A percentile compares a stretch with the other conserved stretches of the same genome.
Evolutionary conservation across 1,284 basidiomycete species (phyloP).

Genomic region (Boletellus deceptivus): DNA sequence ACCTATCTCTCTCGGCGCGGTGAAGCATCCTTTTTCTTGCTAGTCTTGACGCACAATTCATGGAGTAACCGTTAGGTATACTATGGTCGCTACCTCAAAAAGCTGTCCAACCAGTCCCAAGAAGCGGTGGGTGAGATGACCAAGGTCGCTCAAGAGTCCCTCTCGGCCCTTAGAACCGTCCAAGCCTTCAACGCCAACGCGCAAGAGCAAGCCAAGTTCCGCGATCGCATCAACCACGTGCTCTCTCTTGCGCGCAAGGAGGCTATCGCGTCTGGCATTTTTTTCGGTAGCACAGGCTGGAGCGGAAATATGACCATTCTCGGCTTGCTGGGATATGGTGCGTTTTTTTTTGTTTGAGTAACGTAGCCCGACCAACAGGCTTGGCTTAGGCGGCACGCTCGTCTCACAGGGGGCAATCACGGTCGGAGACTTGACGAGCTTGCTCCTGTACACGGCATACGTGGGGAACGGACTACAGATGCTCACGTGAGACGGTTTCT

Average conservation of each 20-base stretch:
- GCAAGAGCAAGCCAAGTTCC: slow-evolving; percentile 73
- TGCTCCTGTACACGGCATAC: slow-evolving; percentile 92
- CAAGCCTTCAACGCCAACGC: slow-evolving; percentile 84
- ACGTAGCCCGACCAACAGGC: neutral
- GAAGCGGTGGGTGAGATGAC: slow-evolving; percentile 95
- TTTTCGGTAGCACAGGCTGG: slow-evolving; percentile 92
- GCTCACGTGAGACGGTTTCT: slow-evolving; percentile 59
- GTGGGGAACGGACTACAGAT: slow-evolving; percentile 80
- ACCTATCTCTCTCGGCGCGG: slow-evolving; percentile 92
- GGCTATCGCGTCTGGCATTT: slow-evolving; percentile 87
- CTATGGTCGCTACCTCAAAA: slow-evolving; percentile 93
- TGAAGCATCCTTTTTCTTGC: slow-evolving; percentile 38
- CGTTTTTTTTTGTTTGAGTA: neutral
- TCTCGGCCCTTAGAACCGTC: slow-evolving; percentile 91
- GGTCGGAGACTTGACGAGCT: slow-evolving; percentile 86
- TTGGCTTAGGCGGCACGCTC: slow-evolving; percentile 73
- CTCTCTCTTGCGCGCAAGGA: slow-evolving; percentile 82
- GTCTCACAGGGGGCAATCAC: slow-evolving; percentile 87
- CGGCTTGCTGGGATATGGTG: slow-evolving; percentile 88
- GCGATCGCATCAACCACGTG: slow-evolving; percentile 66
- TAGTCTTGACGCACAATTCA: neutral
- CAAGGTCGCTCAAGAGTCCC: slow-evolving; percentile 86
- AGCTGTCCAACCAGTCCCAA: slow-evolving; percentile 89
- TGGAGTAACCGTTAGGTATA: slow-evolving; percentile 59
- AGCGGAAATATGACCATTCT: slow-evolving; percentile 93